phyloP scores from a whole-genome alignment of 805 yeast genomes.

The Teunomyces barrocoloradensis region DNA sequence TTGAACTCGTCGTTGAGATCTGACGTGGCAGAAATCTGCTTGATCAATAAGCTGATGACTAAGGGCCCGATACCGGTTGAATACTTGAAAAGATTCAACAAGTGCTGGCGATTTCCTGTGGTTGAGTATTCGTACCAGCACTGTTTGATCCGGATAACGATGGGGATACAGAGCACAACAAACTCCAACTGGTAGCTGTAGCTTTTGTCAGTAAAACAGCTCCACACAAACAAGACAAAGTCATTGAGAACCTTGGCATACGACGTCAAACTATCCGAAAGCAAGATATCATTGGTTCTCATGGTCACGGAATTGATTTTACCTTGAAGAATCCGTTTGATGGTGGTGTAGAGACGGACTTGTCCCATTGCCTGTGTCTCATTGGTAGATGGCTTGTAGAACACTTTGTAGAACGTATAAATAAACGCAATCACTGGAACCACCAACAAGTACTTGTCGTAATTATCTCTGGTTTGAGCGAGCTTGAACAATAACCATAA shows the following conservation, averaged over 20 bases:
- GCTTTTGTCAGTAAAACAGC: constrained; percentile 20
- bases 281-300: constrained; percentile 75
- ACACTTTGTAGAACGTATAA: constrained; percentile 19
- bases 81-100: constrained; percentile 76
- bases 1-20: constrained; percentile 9
- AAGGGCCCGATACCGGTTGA: constrained; percentile 50
- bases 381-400: constrained; percentile 28
- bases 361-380: constrained; percentile 34
- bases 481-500: constrained; percentile 22
- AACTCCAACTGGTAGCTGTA: constrained; percentile 32
- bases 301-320: constrained; percentile 52
- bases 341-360: constrained; percentile 45
- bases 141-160: constrained; percentile 74
- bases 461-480: not conserved
- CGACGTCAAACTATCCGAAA: constrained; percentile 84
- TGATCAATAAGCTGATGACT: constrained; percentile 25
- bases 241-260: constrained; percentile 77
- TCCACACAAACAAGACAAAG: constrained; percentile 53
- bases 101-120: constrained; percentile 52
- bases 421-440: constrained; percentile 32
- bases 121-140: constrained; percentile 67
- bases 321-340: constrained; percentile 56
- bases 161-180: constrained; percentile 51
- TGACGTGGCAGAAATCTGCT: constrained; percentile 7
- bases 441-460: constrained; percentile 1